Conservation (phyloP, 192 early-diverging fungal genomes). For the Coemansia sp. region DNA sequence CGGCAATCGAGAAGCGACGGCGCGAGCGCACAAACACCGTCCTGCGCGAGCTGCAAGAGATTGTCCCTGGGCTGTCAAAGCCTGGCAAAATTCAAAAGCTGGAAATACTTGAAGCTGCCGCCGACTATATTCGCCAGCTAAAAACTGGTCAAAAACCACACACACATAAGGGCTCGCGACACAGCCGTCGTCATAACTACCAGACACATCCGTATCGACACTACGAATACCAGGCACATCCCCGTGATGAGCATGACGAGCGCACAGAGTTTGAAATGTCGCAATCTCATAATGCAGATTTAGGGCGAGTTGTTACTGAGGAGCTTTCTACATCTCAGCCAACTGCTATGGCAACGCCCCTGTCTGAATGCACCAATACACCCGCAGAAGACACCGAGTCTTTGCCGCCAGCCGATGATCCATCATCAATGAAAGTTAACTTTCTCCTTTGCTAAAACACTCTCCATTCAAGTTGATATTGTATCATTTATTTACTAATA, state of each 20-base stretch:
- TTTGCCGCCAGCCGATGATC: slow-evolving; percentile 16
- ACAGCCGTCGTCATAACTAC: background rate
- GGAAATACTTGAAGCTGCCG: slow-evolving; percentile 50
- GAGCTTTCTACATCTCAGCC: slow-evolving; percentile 10
- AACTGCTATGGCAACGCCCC: slow-evolving; percentile 14
- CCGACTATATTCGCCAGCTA: slow-evolving; percentile 46
- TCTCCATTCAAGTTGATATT: background rate
- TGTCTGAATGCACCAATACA: slow-evolving; percentile 25
- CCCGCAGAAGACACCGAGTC: slow-evolving; percentile 18
- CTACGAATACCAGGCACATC: background rate
- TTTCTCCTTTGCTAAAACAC: slow-evolving; percentile 33
- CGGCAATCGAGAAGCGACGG: slow-evolving; percentile 81
- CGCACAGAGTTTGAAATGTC: background rate
- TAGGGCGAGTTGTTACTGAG: background rate
- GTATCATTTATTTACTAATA: slow-evolving; percentile 2
- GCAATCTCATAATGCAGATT: background rate
- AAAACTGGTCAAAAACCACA: slow-evolving; percentile 2
- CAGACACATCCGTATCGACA: slow-evolving; percentile 2
- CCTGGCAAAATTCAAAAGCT: slow-evolving; percentile 52
- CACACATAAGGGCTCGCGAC: background rate
- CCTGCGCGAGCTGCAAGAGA: slow-evolving; percentile 70
- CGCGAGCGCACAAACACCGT: slow-evolving; percentile 88
- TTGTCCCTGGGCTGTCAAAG: slow-evolving; percentile 63
- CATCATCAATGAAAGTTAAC: slow-evolving; percentile 44
- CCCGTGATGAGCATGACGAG: background rate